A percentile compares a stretch with the other conserved stretches of the same genome.
phyloP scores from a whole-genome alignment of 345 rosid species.

The Gynandropsis gynandra region DNA sequence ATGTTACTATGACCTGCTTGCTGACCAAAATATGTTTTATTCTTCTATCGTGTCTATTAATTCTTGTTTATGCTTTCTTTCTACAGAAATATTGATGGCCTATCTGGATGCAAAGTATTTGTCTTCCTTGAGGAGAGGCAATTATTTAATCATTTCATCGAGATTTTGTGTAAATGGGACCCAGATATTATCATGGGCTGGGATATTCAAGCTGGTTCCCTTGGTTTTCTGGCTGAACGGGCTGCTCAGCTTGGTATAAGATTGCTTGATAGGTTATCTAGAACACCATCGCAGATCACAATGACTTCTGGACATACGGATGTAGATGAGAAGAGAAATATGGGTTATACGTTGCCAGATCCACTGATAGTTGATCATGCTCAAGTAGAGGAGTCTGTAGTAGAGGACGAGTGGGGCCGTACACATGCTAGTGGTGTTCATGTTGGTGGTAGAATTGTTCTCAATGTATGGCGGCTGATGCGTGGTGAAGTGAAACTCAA shows the following conservation, averaged over 20 bases:
- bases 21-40: background rate
- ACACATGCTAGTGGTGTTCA: conserved; percentile 97
- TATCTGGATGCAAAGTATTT: conserved; percentile 49
- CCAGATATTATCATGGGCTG: conserved; percentile 89
- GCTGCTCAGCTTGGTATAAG: conserved; percentile 88
- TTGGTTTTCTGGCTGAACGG: conserved; percentile 94
- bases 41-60: conserved; percentile 6
- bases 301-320: conserved; percentile 25
- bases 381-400: conserved; percentile 43
- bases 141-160: conserved; percentile 45
- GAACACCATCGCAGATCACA: conserved; percentile 49
- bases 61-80: conserved; percentile 15
- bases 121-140: conserved; percentile 59
- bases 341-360: conserved; percentile 33
- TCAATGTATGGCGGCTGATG: conserved; percentile 83
- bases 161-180: conserved; percentile 48
- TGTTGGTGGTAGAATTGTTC: conserved; percentile 91
- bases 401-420: conserved; percentile 96
- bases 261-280: conserved; percentile 65
- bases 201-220: conserved; percentile 91
- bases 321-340: conserved; percentile 28
- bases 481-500: conserved; percentile 83
- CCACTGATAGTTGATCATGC: conserved; percentile 36
- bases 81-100: conserved; percentile 68
- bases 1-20: background rate